These are phyloP conservation scores for Hymenoscyphus linearis DNA, from an alignment of 2,329 filamentous ascomycete species.

Conservation along the genomic window DNA sequence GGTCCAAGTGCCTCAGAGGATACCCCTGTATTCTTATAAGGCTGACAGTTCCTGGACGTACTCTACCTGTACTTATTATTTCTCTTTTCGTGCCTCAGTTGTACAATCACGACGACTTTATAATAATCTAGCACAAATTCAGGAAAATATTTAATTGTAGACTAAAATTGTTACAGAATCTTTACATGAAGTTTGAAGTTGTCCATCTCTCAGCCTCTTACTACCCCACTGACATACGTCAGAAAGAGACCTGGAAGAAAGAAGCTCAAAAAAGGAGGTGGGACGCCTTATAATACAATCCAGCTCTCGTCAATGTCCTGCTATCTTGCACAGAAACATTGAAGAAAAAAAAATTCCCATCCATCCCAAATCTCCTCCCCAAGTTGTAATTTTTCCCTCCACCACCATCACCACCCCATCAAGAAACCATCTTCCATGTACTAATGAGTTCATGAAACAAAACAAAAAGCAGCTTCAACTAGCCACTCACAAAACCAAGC, in stretches of 20 bases:
- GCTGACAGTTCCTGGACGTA: too few species aligned
- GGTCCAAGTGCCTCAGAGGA: too few species aligned
- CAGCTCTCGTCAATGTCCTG: background rate
- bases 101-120: too few species aligned
- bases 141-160: background rate
- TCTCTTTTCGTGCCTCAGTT: background rate
- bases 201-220: background rate
- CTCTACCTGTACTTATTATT: background rate
- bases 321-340: background rate
- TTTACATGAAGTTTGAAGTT: constrained; percentile 5
- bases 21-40: too few species aligned
- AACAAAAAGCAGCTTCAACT: background rate
- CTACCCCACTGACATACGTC: too few species aligned
- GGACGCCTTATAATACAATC: background rate
- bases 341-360: background rate
- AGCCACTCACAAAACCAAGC: background rate
- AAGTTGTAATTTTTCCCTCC: too few species aligned
- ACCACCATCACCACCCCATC: background rate
- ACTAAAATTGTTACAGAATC: constrained; percentile 7
- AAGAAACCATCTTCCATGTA: too few species aligned
- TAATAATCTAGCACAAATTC: background rate
- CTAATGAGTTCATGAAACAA: too few species aligned
- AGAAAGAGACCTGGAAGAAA: too few species aligned
- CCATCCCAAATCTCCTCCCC: background rate
- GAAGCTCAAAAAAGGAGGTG: background rate